These are phyloP conservation scores for Rhododendron williamsianum DNA, from an alignment of 148 eudicot genomes.

Conservation along the genomic window DNA sequence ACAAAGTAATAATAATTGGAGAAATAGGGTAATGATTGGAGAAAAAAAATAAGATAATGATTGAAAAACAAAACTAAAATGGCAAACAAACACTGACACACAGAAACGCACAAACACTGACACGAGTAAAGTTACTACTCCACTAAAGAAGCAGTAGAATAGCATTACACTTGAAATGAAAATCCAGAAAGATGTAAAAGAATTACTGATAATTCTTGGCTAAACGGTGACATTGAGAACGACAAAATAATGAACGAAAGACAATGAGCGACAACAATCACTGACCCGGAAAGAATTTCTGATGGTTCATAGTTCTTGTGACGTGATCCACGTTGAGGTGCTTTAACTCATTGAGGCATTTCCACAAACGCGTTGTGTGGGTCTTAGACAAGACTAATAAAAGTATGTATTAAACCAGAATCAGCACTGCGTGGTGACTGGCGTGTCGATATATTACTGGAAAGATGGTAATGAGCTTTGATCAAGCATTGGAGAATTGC, in stretches of 20 bases:
- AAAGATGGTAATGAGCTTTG: not conserved
- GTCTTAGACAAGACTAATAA: not conserved
- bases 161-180: not conserved
- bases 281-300: not conserved
- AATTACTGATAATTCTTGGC: not conserved
- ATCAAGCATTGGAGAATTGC: not conserved
- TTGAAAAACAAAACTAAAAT: no score
- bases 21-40: no score
- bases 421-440: not conserved
- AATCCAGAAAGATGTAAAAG: not conserved
- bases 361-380: constrained; percentile 1
- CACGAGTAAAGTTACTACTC: not conserved
- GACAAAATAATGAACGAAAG: not conserved
- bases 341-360: not conserved
- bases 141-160: not conserved
- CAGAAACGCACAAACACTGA: not conserved
- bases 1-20: no score
- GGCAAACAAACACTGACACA: no score
- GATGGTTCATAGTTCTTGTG: not conserved
- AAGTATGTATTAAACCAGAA: not conserved
- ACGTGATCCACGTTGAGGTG: not conserved
- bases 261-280: not conserved
- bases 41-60: no score
- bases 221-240: not conserved
- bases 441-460: not conserved